Percentiles rank a stretch among this genome's conserved stretches.
phyloP scores from a whole-genome alignment of 2,329 filamentous ascomycete species.

The Penicillium sp. region DNA sequence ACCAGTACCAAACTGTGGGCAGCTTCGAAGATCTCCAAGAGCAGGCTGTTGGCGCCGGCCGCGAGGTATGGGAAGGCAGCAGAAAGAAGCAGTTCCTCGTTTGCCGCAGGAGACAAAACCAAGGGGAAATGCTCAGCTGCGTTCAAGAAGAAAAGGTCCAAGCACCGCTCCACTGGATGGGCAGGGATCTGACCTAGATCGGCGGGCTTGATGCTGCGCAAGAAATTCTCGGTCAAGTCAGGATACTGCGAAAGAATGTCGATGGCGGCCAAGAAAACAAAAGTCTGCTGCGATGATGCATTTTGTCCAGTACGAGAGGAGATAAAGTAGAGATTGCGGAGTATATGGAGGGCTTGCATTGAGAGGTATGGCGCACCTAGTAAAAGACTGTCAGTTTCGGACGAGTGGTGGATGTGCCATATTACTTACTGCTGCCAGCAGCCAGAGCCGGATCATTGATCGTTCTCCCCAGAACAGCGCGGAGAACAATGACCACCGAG shows the following conservation, averaged over 20 bases:
- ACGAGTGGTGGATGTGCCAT: background rate
- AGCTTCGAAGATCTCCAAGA: constrained; percentile 77
- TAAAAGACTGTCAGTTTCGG: constrained; percentile 7
- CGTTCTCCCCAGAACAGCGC: constrained; percentile 67
- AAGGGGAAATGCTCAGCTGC: constrained; percentile 79
- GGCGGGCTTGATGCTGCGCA: constrained; percentile 61
- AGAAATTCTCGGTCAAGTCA: constrained; percentile 62
- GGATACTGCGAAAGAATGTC: constrained; percentile 76
- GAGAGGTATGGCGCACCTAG: constrained; percentile 64
- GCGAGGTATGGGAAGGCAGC: constrained; percentile 73
- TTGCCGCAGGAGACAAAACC: constrained; percentile 62
- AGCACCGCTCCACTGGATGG: constrained; percentile 65
- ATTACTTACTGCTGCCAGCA: constrained; percentile 48
- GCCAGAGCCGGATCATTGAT: constrained; percentile 58
- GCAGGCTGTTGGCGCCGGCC: constrained; percentile 54
- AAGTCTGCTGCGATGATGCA: constrained; percentile 79
- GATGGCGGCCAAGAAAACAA: constrained; percentile 77
- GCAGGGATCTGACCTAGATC: constrained; percentile 57
- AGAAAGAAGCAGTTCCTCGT: constrained; percentile 70
- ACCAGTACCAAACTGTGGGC: constrained; percentile 81
- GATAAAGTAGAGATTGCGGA: constrained; percentile 79
- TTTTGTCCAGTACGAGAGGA: constrained; percentile 70
- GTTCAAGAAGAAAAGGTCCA: constrained; percentile 89
- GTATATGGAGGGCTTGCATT: constrained; percentile 66
- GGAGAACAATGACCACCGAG: constrained; percentile 69